Evolutionary conservation across 805 yeast genomes (phyloP).

Genomic region (Yarrowia bubula): DNA sequence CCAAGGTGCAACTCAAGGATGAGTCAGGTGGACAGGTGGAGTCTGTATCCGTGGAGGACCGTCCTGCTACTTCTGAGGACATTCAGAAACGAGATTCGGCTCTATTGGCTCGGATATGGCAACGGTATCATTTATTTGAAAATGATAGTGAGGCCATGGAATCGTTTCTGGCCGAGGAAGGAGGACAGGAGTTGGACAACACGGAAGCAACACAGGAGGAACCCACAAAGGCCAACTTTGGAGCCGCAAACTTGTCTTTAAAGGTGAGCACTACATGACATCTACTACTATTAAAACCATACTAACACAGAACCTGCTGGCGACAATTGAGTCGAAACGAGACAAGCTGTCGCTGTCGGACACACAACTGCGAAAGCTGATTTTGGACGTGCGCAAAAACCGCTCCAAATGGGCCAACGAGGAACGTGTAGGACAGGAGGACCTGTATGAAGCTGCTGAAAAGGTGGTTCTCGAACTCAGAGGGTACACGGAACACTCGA

Average conservation of each 20-base stretch:
- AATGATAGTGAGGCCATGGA: constrained; percentile 68
- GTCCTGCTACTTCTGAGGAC: constrained; percentile 29
- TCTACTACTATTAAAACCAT: no score
- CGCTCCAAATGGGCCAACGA: constrained; percentile 98
- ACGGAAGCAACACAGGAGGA: constrained; percentile 8
- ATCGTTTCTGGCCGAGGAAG: constrained; percentile 72
- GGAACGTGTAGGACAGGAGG: constrained; percentile 94
- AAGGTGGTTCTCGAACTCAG: constrained; percentile 87
- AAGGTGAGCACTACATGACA: constrained; percentile 40
- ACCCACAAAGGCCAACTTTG: constrained; percentile 45
- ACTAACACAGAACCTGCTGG: constrained; percentile 54
- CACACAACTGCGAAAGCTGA: constrained; percentile 74
- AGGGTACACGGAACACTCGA: constrained; percentile 92
- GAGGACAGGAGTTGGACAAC: constrained; percentile 39
- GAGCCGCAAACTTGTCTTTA: constrained; percentile 73
- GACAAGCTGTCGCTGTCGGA: constrained; percentile 73
- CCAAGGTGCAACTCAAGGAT: constrained; percentile 27
- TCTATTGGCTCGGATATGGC: constrained; percentile 46
- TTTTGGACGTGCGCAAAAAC: constrained; percentile 90
- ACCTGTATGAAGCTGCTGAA: constrained; percentile 94
- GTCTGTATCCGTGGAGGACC: constrained; percentile 18
- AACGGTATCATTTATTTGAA: constrained; percentile 65
- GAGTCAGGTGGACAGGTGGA: not conserved
- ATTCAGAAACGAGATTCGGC: constrained; percentile 30
- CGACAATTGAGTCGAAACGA: constrained; percentile 73